Evolutionary conservation across 805 yeast genomes (phyloP).

Genomic region (Teunomyces aglyptinius): DNA sequence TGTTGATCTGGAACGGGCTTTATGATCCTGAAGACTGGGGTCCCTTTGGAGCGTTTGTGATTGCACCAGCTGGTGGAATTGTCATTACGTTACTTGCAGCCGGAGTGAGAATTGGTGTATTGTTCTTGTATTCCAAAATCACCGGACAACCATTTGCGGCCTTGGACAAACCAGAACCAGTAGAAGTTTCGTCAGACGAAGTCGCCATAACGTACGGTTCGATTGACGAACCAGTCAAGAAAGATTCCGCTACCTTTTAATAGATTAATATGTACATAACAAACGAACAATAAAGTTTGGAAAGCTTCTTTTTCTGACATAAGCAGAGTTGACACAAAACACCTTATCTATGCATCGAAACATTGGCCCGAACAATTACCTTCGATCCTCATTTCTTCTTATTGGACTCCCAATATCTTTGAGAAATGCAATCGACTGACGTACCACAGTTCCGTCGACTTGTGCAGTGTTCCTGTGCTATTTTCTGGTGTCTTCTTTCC

Average conservation of each 20-base stretch:
- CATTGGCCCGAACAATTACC: background rate
- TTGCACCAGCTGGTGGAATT: slow-evolving; percentile 82
- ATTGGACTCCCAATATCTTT: background rate
- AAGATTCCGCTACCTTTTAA: background rate
- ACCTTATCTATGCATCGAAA: slow-evolving; percentile 3
- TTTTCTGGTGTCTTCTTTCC: slow-evolving; percentile 82
- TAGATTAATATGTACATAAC: background rate
- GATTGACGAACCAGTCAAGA: slow-evolving; percentile 13
- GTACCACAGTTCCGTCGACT: slow-evolving; percentile 24
- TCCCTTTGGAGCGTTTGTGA: slow-evolving; percentile 90
- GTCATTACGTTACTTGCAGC: slow-evolving; percentile 54
- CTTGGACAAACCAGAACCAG: slow-evolving; percentile 36
- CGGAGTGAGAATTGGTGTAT: slow-evolving; percentile 42
- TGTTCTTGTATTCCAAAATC: slow-evolving; percentile 30
- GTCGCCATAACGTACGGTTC: slow-evolving; percentile 15
- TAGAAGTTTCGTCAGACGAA: slow-evolving; percentile 13
- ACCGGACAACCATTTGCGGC: slow-evolving; percentile 44
- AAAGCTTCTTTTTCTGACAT: background rate
- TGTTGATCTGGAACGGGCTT: slow-evolving; percentile 77
- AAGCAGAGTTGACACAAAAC: background rate
- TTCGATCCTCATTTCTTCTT: no score
- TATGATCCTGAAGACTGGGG: slow-evolving; percentile 84
- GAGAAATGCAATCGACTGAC: slow-evolving; percentile 8
- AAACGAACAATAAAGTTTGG: background rate
- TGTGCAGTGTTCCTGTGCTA: slow-evolving; percentile 52